Evolutionary conservation across 371 early-diverging fungal genomes (phyloP), one percentile per base, ranked within the genome.

Genomic region (Mortierella sp.): DNA sequence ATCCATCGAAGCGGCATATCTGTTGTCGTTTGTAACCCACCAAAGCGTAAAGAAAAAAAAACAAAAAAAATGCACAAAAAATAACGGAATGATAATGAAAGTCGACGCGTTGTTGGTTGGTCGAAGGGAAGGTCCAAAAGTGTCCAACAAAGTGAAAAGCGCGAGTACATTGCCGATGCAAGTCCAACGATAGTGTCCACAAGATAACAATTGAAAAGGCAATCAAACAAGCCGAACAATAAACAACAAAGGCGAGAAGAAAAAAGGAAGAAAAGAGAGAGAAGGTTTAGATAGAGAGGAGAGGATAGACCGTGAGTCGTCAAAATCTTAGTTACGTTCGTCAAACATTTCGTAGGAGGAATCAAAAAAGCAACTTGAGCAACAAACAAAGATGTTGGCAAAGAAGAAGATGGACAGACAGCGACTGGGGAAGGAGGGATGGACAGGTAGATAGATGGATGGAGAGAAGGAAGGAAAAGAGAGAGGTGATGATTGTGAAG

Each of bases 291-390:
- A 44, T 34, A 76, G 55, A 69, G 53, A 77, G 57, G 53, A 77
- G 57, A 81, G 57, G 69, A 76, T 54, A 76, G 74, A 80, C 83
- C 83, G 84, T 83, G 80, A 83, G 84, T 83, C 84, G 84, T 83
- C 84, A 83, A 83, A 86, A 86, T 78, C 77, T 75, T 67, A 76
- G 85, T 67, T 73, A 85, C 75, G 74, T 75, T 83, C 84, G 85
- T 81, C 85, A 72, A 78, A 85, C 81, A 81, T 78, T 80, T 80
- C 74, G 69, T 57, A 73, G 72, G 82, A 86, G 86, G 86, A 81
- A 86, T 86, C 81, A 79, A 81, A 81, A 86, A 81, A 86, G 81
- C 86, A 83, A 75, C 78, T 83, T 69, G 86, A 86, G 86, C 74
- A 75, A 67, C 37, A 46, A 69, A 46, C 54, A 31, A 34, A 37